Evolutionary conservation across 768 basidiomycete genomes (phyloP).

Genomic region (Macrolepiota dolichaula): DNA sequence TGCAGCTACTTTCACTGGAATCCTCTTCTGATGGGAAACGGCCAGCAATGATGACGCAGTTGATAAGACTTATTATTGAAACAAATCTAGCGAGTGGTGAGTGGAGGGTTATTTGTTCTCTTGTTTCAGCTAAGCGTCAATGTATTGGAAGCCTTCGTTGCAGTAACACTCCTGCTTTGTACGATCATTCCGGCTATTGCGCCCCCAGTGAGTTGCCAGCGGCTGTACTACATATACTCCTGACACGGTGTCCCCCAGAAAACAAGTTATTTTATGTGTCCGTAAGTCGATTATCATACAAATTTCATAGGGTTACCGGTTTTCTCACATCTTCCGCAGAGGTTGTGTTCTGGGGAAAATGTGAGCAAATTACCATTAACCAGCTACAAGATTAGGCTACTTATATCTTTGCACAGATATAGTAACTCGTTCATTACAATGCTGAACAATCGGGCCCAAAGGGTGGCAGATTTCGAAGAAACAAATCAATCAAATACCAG

Average conservation of each 20-base stretch:
- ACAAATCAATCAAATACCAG: neutral
- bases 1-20: neutral
- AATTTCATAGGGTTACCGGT: neutral
- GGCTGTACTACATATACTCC: neutral
- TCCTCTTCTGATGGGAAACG: neutral
- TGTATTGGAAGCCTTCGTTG: neutral
- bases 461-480: neutral
- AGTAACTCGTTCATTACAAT: constrained; percentile 11
- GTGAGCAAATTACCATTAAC: neutral
- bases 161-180: neutral
- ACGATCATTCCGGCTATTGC: neutral
- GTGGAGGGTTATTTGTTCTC: neutral
- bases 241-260: neutral
- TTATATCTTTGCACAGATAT: neutral
- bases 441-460: constrained; percentile 6
- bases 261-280: constrained; percentile 10
- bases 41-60: neutral
- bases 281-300: neutral
- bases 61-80: constrained; percentile 4
- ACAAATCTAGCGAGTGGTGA: constrained; percentile 9
- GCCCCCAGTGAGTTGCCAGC: neutral
- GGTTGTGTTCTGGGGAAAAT: constrained; percentile 9
- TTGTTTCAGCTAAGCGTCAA: neutral
- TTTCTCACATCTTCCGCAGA: neutral
- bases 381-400: neutral